A percentile compares a stretch with the other conserved stretches of the same genome.
Evolutionary conservation across 177 flowering plant species (phyloP).

Genomic region (Vitis hybrid): DNA sequence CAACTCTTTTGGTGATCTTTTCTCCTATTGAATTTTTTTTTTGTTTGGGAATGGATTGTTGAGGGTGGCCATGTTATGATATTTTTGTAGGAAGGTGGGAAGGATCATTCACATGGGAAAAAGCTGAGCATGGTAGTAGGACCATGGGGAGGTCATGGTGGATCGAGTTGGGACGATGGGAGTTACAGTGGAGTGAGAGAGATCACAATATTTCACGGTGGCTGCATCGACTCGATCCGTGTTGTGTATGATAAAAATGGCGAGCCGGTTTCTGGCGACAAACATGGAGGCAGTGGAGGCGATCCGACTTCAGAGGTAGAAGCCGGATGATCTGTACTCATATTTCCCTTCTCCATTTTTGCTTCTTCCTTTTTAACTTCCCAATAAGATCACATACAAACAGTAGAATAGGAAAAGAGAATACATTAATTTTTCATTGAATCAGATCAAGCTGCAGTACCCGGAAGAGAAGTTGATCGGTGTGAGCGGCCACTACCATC

Average conservation of each 20-base stretch:
- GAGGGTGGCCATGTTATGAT: no score
- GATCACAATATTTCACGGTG: slow-evolving; percentile 41
- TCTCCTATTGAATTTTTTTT: not conserved
- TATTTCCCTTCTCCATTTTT: not conserved
- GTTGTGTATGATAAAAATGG: slow-evolving; percentile 59
- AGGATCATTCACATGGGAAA: slow-evolving; percentile 15
- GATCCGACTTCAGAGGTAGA: slow-evolving; percentile 29
- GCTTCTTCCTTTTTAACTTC: not conserved
- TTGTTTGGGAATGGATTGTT: no score
- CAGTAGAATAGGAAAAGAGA: not conserved
- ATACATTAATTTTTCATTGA: not conserved
- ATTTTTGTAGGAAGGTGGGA: slow-evolving; percentile 23
- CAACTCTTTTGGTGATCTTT: not conserved
- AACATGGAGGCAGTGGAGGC: slow-evolving; percentile 75
- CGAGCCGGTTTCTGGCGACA: slow-evolving; percentile 36
- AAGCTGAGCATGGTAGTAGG: slow-evolving; percentile 37
- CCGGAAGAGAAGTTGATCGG: slow-evolving; percentile 53
- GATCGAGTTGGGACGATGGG: slow-evolving; percentile 68
- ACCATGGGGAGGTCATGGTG: slow-evolving; percentile 73
- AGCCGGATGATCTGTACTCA: not conserved
- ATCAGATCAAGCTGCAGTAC: slow-evolving; percentile 54
- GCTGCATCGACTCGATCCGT: slow-evolving; percentile 60
- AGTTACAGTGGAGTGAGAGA: slow-evolving; percentile 51
- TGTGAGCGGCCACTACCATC: slow-evolving; percentile 54
- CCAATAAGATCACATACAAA: no score